phyloP scores from a whole-genome alignment of 345 rosid species.

The Abelmoschus esculentus region DNA sequence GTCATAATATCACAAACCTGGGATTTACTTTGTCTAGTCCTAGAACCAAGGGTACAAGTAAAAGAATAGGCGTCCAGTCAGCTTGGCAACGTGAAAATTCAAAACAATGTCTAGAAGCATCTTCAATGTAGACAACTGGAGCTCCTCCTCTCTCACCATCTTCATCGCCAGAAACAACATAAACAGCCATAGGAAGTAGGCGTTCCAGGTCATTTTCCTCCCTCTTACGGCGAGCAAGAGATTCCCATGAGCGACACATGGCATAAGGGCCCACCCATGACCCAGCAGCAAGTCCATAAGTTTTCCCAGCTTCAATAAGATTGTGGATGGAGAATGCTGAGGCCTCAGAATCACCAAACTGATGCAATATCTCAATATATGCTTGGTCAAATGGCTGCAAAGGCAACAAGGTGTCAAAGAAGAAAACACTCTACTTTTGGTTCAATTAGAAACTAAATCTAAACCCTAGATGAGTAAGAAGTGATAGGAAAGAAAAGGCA shows the following conservation, averaged over 20 bases:
- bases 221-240: constrained; percentile 45
- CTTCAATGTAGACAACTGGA: constrained; percentile 79
- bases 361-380: constrained; percentile 66
- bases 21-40: constrained; percentile 85
- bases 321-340: constrained; percentile 78
- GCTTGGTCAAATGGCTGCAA: constrained; percentile 58
- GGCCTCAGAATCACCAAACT: constrained; percentile 67
- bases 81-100: constrained; percentile 56
- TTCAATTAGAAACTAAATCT: neutral
- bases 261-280: constrained; percentile 99
- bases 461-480: neutral
- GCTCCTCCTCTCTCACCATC: constrained; percentile 98
- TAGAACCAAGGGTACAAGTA: constrained; percentile 93
- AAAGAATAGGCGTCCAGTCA: constrained; percentile 75
- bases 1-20: constrained; percentile 40
- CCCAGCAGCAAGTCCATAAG: constrained; percentile 90
- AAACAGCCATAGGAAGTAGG: constrained; percentile 78
- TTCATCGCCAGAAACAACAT: constrained; percentile 84
- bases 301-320: constrained; percentile 67
- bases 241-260: constrained; percentile 81
- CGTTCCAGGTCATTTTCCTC: constrained; percentile 30
- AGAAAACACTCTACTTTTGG: neutral
- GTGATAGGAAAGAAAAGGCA: neutral
- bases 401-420: constrained; percentile 14
- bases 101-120: constrained; percentile 56